phyloP scores from a whole-genome alignment of 441 rosid genomes.

The Populus hybrid region DNA sequence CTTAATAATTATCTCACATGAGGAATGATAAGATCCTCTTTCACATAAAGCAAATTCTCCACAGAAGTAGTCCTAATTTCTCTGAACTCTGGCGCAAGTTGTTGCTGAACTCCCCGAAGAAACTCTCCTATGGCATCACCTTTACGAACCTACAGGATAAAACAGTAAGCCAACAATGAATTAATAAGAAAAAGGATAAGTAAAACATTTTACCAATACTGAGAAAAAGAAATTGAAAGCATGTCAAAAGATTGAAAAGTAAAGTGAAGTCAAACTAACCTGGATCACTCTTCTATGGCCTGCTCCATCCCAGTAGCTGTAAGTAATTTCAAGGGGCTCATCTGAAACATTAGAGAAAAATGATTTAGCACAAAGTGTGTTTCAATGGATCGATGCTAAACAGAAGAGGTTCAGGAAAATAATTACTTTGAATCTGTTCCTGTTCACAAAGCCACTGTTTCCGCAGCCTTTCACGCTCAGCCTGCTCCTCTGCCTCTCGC shows the following conservation, averaged over 20 bases:
- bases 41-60: slow-evolving; percentile 92
- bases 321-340: slow-evolving; percentile 92
- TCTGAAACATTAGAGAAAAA: slow-evolving; percentile 38
- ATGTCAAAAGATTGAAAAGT: slow-evolving; percentile 1
- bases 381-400: neutral
- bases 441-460: slow-evolving; percentile 85
- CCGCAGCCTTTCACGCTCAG: slow-evolving; percentile 92
- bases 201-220: neutral
- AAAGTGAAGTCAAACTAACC: slow-evolving; percentile 34
- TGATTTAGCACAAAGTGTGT: slow-evolving; percentile 11
- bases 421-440: slow-evolving; percentile 79
- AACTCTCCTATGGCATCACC: slow-evolving; percentile 89
- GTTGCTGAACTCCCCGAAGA: slow-evolving; percentile 86
- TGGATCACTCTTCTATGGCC: slow-evolving; percentile 93
- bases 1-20: slow-evolving; percentile 58
- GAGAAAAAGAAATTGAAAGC: slow-evolving; percentile 1
- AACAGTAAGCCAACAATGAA: slow-evolving; percentile 33
- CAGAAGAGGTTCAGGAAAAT: neutral
- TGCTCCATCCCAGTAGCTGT: slow-evolving; percentile 99
- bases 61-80: slow-evolving; percentile 90
- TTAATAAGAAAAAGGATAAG: neutral
- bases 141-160: slow-evolving; percentile 56
- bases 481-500: slow-evolving; percentile 97
- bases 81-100: slow-evolving; percentile 97
- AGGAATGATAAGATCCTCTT: slow-evolving; percentile 96